phyloP scores from a whole-genome alignment of 2,329 filamentous ascomycete species.

The Neonectria ditissima region DNA sequence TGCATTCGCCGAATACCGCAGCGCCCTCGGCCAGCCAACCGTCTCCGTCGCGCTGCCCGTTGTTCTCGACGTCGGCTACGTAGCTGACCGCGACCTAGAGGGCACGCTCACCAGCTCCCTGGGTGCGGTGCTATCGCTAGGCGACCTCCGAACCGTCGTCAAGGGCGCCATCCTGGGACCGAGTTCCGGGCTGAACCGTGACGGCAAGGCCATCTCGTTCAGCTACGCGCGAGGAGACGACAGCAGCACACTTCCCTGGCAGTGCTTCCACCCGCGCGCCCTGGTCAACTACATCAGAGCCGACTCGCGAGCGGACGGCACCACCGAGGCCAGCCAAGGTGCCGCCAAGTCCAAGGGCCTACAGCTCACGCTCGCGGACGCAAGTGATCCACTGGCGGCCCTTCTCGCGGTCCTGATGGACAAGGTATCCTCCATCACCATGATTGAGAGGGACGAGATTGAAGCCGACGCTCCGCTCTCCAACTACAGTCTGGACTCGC shows the following conservation, averaged over 20 bases:
- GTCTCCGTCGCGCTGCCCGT: slow-evolving; percentile 11
- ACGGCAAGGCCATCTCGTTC: no score
- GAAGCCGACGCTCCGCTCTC: slow-evolving; percentile 10
- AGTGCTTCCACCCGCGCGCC: no score
- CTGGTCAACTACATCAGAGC: no score
- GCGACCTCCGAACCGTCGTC: slow-evolving; percentile 11
- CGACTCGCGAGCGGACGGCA: no score
- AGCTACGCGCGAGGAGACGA: no score
- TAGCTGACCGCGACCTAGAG: slow-evolving; percentile 10
- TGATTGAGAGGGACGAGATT: slow-evolving; percentile 29
- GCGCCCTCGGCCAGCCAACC: neutral
- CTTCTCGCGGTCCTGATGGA: slow-evolving; percentile 14
- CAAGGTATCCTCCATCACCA: slow-evolving; percentile 30
- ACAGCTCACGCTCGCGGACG: no score
- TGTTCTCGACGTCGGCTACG: slow-evolving; percentile 17
- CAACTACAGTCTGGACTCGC: slow-evolving; percentile 25
- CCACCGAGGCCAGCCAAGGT: no score
- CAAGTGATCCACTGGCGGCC: neutral
- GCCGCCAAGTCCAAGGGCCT: no score
- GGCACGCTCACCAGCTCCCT: slow-evolving; percentile 10
- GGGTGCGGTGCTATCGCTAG: slow-evolving; percentile 5
- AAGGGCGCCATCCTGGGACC: slow-evolving; percentile 5
- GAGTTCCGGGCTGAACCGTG: no score
- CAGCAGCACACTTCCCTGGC: no score
- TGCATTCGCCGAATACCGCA: slow-evolving; percentile 51